phyloP scores from a whole-genome alignment of 371 early-diverging fungal species.

The Massospora cicadina region DNA sequence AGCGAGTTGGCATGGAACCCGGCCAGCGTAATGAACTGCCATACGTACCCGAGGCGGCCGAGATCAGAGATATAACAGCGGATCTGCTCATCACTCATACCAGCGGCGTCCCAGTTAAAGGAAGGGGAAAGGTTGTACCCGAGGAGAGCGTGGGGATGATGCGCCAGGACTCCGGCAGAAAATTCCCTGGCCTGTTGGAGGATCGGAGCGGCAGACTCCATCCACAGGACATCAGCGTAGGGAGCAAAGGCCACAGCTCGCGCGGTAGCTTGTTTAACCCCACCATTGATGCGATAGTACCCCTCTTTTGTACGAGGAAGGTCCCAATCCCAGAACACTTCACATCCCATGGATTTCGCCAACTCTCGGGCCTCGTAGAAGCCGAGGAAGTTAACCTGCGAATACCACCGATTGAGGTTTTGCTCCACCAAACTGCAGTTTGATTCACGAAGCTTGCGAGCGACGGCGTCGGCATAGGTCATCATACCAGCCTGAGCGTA shows the following conservation, averaged over 20 bases:
- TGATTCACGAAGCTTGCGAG: conserved; percentile 43
- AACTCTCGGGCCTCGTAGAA: conserved; percentile 65
- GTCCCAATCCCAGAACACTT: conserved; percentile 83
- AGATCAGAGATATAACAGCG: conserved; percentile 57
- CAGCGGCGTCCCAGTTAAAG: conserved; percentile 96
- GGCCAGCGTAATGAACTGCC: conserved; percentile 97
- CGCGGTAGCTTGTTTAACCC: conserved; percentile 75
- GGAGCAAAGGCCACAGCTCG: conserved; percentile 81
- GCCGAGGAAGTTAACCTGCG: conserved; percentile 40
- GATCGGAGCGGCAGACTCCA: conserved; percentile 94
- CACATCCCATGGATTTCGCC: conserved; percentile 61
- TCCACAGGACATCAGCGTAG: conserved; percentile 93
- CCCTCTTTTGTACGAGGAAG: conserved; percentile 86
- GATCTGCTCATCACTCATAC: conserved; percentile 81
- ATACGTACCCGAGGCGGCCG: conserved; percentile 83
- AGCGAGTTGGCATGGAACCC: conserved; percentile 89
- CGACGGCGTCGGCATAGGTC: conserved; percentile 69
- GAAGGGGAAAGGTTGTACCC: conserved; percentile 96
- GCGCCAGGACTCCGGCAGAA: conserved; percentile 55
- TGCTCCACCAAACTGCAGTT: conserved; percentile 23
- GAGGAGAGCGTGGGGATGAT: conserved; percentile 34
- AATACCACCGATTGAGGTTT: conserved; percentile 12
- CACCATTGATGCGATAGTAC: conserved; percentile 88
- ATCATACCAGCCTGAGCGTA: conserved; percentile 59
- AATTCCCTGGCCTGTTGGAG: conserved; percentile 84